Percentiles rank a stretch among this genome's conserved stretches.
These are phyloP conservation scores for Teunomyces funiuensis DNA, from an alignment of 805 yeast genomes.

Conservation along the genomic window DNA sequence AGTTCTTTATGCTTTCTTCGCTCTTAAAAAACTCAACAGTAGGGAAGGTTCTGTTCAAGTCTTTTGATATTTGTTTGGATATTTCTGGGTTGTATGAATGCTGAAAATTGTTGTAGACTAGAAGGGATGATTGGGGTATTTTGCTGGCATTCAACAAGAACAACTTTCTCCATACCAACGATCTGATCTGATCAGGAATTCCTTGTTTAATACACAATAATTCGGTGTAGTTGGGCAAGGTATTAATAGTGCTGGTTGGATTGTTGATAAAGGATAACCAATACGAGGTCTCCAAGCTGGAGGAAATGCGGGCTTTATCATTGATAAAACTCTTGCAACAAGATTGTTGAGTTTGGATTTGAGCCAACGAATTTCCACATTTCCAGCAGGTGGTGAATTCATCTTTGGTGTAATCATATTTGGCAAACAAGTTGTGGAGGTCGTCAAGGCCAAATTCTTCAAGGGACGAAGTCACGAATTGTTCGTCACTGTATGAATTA, in stretches of 20 bases:
- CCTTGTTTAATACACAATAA: slow-evolving; percentile 44
- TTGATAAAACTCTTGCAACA: slow-evolving; percentile 28
- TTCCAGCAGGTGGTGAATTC: slow-evolving; percentile 33
- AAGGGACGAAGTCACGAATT: slow-evolving; percentile 7
- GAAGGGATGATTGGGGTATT: slow-evolving; percentile 34
- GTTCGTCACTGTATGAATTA: slow-evolving; percentile 12
- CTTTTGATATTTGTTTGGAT: slow-evolving; percentile 51
- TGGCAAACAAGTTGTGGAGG: slow-evolving; percentile 14
- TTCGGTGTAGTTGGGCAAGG: slow-evolving; percentile 49
- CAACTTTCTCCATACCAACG: slow-evolving; percentile 45
- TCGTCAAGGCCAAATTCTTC: slow-evolving; percentile 16
- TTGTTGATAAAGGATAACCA: slow-evolving; percentile 47
- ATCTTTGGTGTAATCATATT: slow-evolving; percentile 25
- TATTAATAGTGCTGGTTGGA: slow-evolving; percentile 44
- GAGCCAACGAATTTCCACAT: slow-evolving; percentile 26
- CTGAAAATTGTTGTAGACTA: slow-evolving; percentile 40
- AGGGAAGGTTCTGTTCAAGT: slow-evolving; percentile 62
- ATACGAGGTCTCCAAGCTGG: slow-evolving; percentile 37
- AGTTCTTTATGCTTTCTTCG: slow-evolving; percentile 41
- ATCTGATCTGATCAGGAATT: slow-evolving; percentile 44
- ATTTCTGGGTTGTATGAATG: slow-evolving; percentile 41
- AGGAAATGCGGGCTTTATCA: slow-evolving; percentile 13
- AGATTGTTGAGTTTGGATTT: slow-evolving; percentile 11
- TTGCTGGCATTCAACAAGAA: slow-evolving; percentile 29
- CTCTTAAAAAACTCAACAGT: slow-evolving; percentile 47